Percentiles rank a stretch among this genome's conserved stretches.
Evolutionary conservation across 495 filamentous ascomycete species (phyloP).

Genomic region (Neurospora sp.): DNA sequence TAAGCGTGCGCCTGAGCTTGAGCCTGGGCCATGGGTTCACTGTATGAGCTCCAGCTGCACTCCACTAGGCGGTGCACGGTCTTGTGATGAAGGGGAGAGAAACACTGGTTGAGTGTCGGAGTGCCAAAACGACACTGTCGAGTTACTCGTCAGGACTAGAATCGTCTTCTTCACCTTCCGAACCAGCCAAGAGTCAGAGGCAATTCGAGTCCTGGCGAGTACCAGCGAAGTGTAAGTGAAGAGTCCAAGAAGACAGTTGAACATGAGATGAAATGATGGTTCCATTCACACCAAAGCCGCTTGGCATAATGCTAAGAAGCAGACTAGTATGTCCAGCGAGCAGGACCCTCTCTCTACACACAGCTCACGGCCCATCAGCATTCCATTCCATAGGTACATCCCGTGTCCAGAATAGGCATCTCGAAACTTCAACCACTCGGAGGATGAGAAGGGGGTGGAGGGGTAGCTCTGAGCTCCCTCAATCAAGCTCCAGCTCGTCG

Average conservation of each 20-base stretch:
- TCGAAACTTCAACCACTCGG: background rate
- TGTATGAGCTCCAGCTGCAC: background rate
- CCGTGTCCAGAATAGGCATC: background rate
- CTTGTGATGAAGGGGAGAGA: background rate
- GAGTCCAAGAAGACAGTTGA: background rate
- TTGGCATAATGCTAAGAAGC: background rate
- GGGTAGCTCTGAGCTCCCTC: background rate
- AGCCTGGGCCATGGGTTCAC: background rate
- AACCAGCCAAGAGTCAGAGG: too few species aligned
- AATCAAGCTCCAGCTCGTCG: background rate
- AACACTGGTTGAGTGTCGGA: background rate
- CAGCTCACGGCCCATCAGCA: background rate
- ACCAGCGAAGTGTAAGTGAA: background rate
- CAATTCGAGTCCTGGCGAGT: too few species aligned
- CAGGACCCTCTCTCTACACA: background rate
- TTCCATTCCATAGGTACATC: background rate
- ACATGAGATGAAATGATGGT: background rate
- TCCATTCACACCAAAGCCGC: background rate
- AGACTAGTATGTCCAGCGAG: background rate
- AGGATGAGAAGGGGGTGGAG: background rate
- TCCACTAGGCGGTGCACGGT: background rate
- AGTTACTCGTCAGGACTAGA: too few species aligned
- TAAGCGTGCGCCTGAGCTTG: background rate
- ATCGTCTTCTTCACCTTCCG: too few species aligned
- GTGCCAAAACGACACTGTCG: background rate